Percentiles rank a stretch among this genome's conserved stretches.
These are phyloP conservation scores for Hymenoscyphus fructigenus DNA, from an alignment of 2,329 filamentous ascomycete species.

Conservation along the genomic window DNA sequence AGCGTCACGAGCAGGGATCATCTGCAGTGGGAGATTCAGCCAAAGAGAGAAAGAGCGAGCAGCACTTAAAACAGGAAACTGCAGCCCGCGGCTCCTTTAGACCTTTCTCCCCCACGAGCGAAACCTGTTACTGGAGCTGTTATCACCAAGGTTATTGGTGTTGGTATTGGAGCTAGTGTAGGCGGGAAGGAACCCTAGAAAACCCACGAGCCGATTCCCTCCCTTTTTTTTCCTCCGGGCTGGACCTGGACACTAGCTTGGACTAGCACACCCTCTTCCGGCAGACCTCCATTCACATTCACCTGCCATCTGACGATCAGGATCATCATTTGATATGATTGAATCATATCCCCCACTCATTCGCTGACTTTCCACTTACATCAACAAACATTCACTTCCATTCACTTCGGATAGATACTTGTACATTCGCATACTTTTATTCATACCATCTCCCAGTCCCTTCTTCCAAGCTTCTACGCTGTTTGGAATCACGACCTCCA, in stretches of 20 bases:
- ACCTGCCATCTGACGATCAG: background rate
- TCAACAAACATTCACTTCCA: constrained; percentile 3
- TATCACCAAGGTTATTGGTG: background rate
- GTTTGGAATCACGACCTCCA: background rate
- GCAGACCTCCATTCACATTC: background rate
- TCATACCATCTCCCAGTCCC: background rate
- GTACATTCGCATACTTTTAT: constrained; percentile 2
- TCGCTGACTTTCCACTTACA: background rate
- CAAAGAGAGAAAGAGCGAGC: background rate
- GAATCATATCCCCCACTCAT: constrained; percentile 1
- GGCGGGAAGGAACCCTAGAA: background rate
- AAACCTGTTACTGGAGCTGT: constrained; percentile 1
- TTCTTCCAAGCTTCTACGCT: background rate
- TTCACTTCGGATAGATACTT: background rate
- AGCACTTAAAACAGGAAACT: background rate
- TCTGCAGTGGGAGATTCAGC: background rate
- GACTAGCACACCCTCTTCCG: background rate
- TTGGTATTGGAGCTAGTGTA: too few relatives aligned
- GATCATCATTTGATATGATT: constrained; percentile 5
- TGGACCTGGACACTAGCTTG: background rate
- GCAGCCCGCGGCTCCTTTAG: background rate
- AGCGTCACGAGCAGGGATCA: background rate
- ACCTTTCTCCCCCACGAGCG: background rate
- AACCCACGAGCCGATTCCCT: background rate
- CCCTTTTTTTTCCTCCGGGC: background rate